Evolutionary conservation across 352 stramenopile genomes (phyloP).

Genomic region (Plasmopara halstedii): DNA sequence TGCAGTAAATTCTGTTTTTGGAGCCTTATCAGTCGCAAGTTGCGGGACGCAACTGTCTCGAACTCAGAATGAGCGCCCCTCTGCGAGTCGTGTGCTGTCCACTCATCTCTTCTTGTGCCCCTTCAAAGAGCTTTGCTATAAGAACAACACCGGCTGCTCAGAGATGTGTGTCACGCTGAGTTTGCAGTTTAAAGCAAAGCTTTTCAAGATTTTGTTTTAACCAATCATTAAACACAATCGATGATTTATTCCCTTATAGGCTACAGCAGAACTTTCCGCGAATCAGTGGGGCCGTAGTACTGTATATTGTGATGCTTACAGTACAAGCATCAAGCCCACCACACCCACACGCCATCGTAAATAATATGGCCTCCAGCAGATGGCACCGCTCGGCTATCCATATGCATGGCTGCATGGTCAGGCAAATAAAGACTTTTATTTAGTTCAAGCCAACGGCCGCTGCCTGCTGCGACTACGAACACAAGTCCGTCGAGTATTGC

Average conservation of each 20-base stretch:
- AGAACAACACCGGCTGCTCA: constrained; percentile 2
- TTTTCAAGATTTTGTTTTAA: constrained; percentile 1
- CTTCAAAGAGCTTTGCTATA: constrained; percentile 14
- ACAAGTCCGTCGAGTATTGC: not conserved
- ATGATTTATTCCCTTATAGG: constrained; percentile 23
- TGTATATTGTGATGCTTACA: not conserved
- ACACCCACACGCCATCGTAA: constrained; percentile 10
- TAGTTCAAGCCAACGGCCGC: constrained; percentile 1
- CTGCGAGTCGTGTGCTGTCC: constrained; percentile 2
- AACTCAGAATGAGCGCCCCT: constrained; percentile 1
- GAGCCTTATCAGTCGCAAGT: not conserved
- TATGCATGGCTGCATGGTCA: constrained; percentile 7
- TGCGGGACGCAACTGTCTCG: not conserved
- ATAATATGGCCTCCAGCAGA: constrained; percentile 5
- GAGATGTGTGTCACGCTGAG: constrained; percentile 5
- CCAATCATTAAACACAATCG: constrained; percentile 4
- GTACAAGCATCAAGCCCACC: constrained; percentile 8
- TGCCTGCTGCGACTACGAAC: not conserved
- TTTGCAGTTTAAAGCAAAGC: not conserved
- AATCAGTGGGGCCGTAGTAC: constrained; percentile 2
- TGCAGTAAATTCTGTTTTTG: not conserved
- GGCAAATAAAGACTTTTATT: constrained; percentile 3
- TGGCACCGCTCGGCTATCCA: constrained; percentile 7
- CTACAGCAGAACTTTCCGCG: constrained; percentile 27
- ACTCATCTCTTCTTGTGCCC: constrained; percentile 9